Base-by-base conservation (phyloP, 306 rosid species). In the Trifolium repens region DNA sequence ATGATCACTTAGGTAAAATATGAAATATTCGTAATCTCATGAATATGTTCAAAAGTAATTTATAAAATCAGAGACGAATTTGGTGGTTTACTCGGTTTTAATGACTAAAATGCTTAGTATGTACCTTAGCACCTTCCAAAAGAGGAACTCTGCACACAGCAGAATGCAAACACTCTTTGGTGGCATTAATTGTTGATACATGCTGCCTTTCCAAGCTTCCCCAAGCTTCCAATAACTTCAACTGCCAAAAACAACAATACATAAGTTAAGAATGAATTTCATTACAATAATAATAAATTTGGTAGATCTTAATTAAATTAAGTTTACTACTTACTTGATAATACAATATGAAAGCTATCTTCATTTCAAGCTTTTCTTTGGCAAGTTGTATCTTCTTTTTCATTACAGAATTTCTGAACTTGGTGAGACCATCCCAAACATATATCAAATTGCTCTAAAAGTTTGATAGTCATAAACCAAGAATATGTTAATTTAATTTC, bases 81-180 rank as follows among this genome's bases (percentile, higher is more conserved):
- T 39, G 9, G 9, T 39, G 42, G 9, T 39, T 37, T 39, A 7
- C 42, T 39, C 42, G 8, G 9, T 39, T 8, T 39, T 39, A 39
- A 39, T 1, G 9, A 39, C 42, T 39, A 39, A 39, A 7, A 1
- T 8, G 42, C 42, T 7, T 39, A 39, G 42, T 47, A 22, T 46
- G 43, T 80, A 93, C 96, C 96, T 74, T 75, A 80, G 89, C 91
- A 27, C 91, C 96, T 74, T 90, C 89, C 76, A 77, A 59, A 19
- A 93, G 84, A 54, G 98, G 98, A 17, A 91, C 82, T 72, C 81
- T 91, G 71, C 96, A 93, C 1, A 86, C 84, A 65, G 77, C 93
- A 12, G 89, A 73, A 84, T 86, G 87, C 64, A 91, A 76, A 71
- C 89, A 77, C 64, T 86, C 84, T 70, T 75, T 81, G 67, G 87